A percentile compares a stretch with the other conserved stretches of the same genome.
Evolutionary conservation across 1,139 yeast species (phyloP).

Genomic region (Taphrina betulina): DNA sequence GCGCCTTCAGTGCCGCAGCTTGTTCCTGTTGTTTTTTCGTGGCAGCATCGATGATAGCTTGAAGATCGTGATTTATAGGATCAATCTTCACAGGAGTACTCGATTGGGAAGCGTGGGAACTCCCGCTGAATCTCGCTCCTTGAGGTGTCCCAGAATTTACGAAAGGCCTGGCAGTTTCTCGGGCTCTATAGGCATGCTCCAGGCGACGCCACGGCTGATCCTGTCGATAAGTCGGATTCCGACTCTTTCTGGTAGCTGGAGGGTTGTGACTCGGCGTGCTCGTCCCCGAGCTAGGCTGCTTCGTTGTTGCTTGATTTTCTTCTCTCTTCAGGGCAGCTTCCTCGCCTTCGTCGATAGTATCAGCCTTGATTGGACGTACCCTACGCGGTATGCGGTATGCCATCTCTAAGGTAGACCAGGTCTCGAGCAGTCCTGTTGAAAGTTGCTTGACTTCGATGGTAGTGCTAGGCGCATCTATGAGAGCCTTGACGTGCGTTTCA

Average conservation of each 20-base stretch:
- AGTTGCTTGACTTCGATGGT: constrained; percentile 36
- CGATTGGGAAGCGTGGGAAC: constrained; percentile 1
- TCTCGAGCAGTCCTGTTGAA: constrained; percentile 52
- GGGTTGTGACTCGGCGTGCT: neutral
- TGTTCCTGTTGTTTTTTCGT: constrained; percentile 43
- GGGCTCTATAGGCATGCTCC: neutral
- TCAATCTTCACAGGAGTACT: constrained; percentile 29
- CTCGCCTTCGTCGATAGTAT: neutral
- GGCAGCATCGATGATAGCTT: constrained; percentile 50
- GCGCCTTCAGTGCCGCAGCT: constrained; percentile 38
- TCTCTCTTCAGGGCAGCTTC: neutral
- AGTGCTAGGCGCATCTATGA: constrained; percentile 45
- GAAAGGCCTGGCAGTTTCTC: neutral
- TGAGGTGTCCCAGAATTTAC: neutral
- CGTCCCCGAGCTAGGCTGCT: neutral
- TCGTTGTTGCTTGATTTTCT: neutral
- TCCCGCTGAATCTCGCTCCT: neutral
- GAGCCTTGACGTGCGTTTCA: constrained; percentile 58
- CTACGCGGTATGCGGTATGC: constrained; percentile 71
- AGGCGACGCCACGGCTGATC: constrained; percentile 17
- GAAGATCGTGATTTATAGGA: constrained; percentile 41
- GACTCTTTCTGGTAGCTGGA: neutral
- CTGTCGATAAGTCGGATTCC: constrained; percentile 17
- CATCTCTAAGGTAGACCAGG: constrained; percentile 75
- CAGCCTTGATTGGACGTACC: neutral